Evolutionary conservation across 345 rosid genomes (phyloP), one percentile per base, ranked within the genome.

Genomic region (Acer campestre): DNA sequence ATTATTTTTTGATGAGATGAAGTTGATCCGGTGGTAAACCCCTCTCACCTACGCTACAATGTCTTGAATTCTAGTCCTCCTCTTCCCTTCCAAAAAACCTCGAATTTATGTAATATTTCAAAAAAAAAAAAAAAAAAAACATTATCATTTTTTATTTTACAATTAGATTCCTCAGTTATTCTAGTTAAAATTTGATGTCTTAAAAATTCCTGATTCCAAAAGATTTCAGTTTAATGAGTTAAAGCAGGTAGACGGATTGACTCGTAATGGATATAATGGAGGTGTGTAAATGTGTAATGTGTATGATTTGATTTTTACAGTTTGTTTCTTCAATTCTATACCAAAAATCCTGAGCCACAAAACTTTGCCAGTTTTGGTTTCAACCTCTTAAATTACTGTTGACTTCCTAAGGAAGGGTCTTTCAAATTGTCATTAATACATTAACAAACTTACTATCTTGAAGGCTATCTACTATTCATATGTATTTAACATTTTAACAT

Each of bases 1-100:
- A 14, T 49, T 49, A 4, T 49, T 49, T 49, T 29, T 29, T 29
- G 31, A 29, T 3, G 1, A 29, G 2, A 29, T 29, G 3, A 2
- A 1, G 31, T 2, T 29, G 31, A 2, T 29, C 2, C 31, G 31
- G 1, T 29, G 1, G 3, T 29, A 29, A 29, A 29, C 3, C 3
- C 3, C 31, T 29, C 0, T 2, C 3, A 2, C 3, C 2, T 29
- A 29, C 31, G 0, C 31, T 0, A 2, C 1, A 3, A 29, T 2
- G 31, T 29, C 31, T 0, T 29, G 31, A 3, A 3, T 29, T 29
- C 1, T 29, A 2, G 3, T 29, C 31, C 2, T 29, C 31, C 31
- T n/a, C 31, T 29, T 29, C 3, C 31, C 31, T n/a, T n/a, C 31
- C 2, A 2, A 29, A 29, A 29, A 29, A 29, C 2, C 31, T 2